phyloP scores from a whole-genome alignment of 768 basidiomycete species.

The Suillus cothurnatus region DNA sequence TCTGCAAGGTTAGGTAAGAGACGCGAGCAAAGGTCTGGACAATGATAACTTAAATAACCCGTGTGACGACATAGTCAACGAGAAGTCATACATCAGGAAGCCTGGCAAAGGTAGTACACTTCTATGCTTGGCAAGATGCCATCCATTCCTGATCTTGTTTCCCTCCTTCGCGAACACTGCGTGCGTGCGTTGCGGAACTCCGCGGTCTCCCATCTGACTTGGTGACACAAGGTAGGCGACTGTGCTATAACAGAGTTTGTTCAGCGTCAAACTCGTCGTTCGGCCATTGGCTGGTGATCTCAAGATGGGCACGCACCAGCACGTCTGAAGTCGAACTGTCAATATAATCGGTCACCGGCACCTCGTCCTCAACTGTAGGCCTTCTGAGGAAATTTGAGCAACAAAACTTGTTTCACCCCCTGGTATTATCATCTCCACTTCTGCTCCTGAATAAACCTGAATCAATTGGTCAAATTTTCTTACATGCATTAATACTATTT shows the following conservation, averaged over 20 bases:
- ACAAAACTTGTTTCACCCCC: conserved; percentile 90
- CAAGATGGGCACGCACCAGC: conserved; percentile 28
- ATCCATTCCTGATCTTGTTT: conserved; percentile 66
- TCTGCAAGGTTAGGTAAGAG: conserved; percentile 44
- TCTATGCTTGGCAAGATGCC: conserved; percentile 90
- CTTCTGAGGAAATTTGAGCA: conserved; percentile 74
- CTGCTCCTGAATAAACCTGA: conserved; percentile 85
- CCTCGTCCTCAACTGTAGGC: conserved; percentile 44
- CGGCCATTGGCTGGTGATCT: conserved; percentile 91
- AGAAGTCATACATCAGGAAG: conserved; percentile 73
- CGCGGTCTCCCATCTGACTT: neutral
- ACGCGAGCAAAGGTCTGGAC: conserved; percentile 40
- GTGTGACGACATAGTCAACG: neutral
- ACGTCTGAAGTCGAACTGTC: neutral
- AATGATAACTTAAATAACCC: conserved; percentile 22
- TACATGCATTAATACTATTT: neutral
- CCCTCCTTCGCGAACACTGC: conserved; percentile 46
- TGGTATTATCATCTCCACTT: conserved; percentile 84
- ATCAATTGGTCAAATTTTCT: neutral
- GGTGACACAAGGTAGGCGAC: conserved; percentile 66
- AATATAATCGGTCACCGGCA: conserved; percentile 53
- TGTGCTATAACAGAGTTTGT: conserved; percentile 84
- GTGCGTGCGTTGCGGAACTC: conserved; percentile 33
- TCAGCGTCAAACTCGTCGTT: conserved; percentile 89
- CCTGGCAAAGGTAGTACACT: conserved; percentile 87